Evolutionary conservation across 352 stramenopile genomes (phyloP).

Genomic region (Nothophytophthora sp.): DNA sequence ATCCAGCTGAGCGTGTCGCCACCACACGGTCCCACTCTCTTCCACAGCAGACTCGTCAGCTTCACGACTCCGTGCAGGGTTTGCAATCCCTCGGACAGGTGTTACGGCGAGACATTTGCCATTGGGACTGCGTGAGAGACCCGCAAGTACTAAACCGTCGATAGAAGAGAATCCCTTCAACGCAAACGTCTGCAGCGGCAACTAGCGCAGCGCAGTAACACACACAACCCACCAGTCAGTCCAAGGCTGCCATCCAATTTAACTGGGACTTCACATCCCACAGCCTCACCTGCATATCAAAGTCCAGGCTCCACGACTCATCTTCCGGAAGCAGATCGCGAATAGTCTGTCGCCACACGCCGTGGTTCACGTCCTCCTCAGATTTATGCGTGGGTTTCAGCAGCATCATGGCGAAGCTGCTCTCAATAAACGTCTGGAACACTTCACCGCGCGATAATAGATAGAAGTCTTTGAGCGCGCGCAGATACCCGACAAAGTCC

Average conservation of each 20-base stretch:
- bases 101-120: constrained; percentile 32
- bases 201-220: constrained; percentile 17
- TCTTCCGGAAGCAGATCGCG: constrained; percentile 52
- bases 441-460: constrained; percentile 66
- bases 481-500: constrained; percentile 59
- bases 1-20: constrained; percentile 47
- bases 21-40: constrained; percentile 45
- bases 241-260: neutral
- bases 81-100: neutral
- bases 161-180: constrained; percentile 42
- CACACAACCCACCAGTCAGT: neutral
- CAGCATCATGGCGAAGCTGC: constrained; percentile 56
- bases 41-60: constrained; percentile 4
- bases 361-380: constrained; percentile 65
- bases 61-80: neutral
- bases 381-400: constrained; percentile 48
- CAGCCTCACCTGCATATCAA: constrained; percentile 44
- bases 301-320: constrained; percentile 35
- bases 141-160: constrained; percentile 29
- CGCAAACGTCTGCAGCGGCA: constrained; percentile 62
- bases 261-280: neutral
- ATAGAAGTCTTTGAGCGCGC: constrained; percentile 68
- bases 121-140: constrained; percentile 23
- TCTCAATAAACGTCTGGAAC: constrained; percentile 75
- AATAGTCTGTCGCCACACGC: constrained; percentile 55